Base-by-base conservation (phyloP, 805 yeast species). In the Saccharomycopsis synnaedendra region DNA sequence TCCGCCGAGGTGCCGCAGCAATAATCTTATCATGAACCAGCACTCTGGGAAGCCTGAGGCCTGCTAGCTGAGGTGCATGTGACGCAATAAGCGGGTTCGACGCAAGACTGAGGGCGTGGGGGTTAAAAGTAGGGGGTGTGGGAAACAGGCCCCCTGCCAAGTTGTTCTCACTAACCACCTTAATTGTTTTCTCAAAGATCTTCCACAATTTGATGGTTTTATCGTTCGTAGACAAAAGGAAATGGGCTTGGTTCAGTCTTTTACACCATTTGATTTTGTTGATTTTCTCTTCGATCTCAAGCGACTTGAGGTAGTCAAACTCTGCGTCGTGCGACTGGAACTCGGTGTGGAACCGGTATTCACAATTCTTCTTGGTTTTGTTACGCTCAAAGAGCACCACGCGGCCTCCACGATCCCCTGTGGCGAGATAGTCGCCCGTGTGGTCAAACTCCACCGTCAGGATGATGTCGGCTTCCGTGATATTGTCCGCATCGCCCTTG, bases 151-250 rank as follows among this genome's bases (percentile, higher is more conserved):
- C 37, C 62, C 79, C 82, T 10, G 78, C 71, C 52, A 87, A 67
- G 66, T 93, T 93, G 65, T 87, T 93, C 62, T 90, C 97, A 44
- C 89, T 76, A 28, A 93, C 98, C 62, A 93, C 76, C 65, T 86
- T 86, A 56, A 93, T 83, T 59, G 85, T 86, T 62, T 88, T 85
- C 64, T 89, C 97, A 69, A 80, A 83, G 42, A 93, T 76, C 65
- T 93, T 93, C 99, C 99, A 93, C 53, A 93, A 75, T 70, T 93
- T 93, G 61, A 93, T 88, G n/a, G 99, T 93, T 67, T 93, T 93
- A 69, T 93, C 98, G 64, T 93, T 93, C 33, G 99, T 88, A 33
- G 90, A 80, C 56, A 93, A 72, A 57, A 93, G 69, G 60, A 85
- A 87, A 60, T 89, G 90, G n/a, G 96, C 85, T 60, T 82, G 81